A percentile compares a stretch with the other conserved stretches of the same genome.
Conservation (phyloP, 2,329 filamentous ascomycete species). For the Ophiostoma himal-ulmi region DNA sequence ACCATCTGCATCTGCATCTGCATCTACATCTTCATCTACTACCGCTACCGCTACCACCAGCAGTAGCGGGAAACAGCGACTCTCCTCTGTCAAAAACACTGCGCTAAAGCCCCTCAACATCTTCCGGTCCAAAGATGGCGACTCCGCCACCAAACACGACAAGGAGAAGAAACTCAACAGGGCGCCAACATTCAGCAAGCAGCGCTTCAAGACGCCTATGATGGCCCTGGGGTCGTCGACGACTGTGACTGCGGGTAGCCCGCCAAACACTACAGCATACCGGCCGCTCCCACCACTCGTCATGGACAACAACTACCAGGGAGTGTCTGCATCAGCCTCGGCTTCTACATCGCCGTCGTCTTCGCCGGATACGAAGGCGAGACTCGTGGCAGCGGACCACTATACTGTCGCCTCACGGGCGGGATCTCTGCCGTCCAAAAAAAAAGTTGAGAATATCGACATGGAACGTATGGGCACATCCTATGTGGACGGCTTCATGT, state of each 20-base stretch:
- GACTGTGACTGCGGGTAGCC: neutral
- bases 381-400: neutral
- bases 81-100: neutral
- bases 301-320: conserved; percentile 3
- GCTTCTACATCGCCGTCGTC: conserved; percentile 14
- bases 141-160: neutral
- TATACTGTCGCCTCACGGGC: neutral
- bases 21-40: neutral
- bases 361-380: conserved; percentile 28
- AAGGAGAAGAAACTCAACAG: neutral
- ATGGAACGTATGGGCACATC: neutral
- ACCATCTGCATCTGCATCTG: too few species aligned
- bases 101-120: neutral
- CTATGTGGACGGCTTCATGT: neutral
- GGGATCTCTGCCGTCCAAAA: neutral
- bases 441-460: conserved; percentile 27
- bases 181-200: neutral
- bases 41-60: neutral
- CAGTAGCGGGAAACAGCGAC: neutral
- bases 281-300: conserved; percentile 19
- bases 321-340: neutral
- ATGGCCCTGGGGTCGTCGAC: neutral
- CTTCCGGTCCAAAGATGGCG: neutral
- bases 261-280: conserved; percentile 7
- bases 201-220: neutral